Evolutionary conservation across 371 early-diverging fungal species (phyloP).

Genomic region (Haplosporangium sp.): DNA sequence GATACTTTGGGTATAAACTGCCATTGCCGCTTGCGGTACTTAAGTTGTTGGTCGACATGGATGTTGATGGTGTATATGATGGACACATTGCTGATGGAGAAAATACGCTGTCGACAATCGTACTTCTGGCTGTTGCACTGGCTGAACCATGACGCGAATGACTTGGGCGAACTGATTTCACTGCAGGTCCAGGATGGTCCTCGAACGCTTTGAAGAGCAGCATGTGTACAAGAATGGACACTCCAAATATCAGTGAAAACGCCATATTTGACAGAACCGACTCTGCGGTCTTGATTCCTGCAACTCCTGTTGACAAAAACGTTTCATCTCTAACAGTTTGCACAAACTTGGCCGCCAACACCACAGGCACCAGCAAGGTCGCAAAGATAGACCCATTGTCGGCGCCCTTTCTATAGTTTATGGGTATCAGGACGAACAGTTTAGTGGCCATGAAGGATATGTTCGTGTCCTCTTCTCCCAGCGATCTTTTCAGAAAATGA

Average conservation of each 20-base stretch:
- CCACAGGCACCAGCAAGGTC: slow-evolving; percentile 44
- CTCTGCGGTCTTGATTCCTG: slow-evolving; percentile 34
- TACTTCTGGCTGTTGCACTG: slow-evolving; percentile 4
- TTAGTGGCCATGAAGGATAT: too few species aligned
- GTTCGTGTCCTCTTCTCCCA: too few species aligned
- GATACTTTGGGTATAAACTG: slow-evolving; percentile 24
- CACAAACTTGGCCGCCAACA: slow-evolving; percentile 50
- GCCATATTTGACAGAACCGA: slow-evolving; percentile 44
- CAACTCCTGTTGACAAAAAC: slow-evolving; percentile 24
- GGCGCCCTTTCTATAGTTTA: slow-evolving; percentile 36
- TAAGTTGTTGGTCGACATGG: slow-evolving; percentile 39
- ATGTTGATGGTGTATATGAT: slow-evolving; percentile 23
- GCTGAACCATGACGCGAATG: background rate
- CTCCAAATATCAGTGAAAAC: slow-evolving; percentile 47
- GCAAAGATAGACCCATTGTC: slow-evolving; percentile 54
- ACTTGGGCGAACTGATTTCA: background rate
- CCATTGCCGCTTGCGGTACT: slow-evolving; percentile 7
- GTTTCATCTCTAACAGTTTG: slow-evolving; percentile 47
- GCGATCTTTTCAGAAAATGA: too few species aligned
- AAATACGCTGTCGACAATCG: slow-evolving; percentile 32
- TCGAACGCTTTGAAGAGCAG: slow-evolving; percentile 46
- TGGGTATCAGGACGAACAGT: too few species aligned
- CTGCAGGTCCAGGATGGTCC: slow-evolving; percentile 21
- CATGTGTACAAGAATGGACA: slow-evolving; percentile 48
- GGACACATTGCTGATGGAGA: slow-evolving; percentile 29